phyloP scores from a whole-genome alignment of 177 flowering plant genomes.

The Vitis hybrid region DNA sequence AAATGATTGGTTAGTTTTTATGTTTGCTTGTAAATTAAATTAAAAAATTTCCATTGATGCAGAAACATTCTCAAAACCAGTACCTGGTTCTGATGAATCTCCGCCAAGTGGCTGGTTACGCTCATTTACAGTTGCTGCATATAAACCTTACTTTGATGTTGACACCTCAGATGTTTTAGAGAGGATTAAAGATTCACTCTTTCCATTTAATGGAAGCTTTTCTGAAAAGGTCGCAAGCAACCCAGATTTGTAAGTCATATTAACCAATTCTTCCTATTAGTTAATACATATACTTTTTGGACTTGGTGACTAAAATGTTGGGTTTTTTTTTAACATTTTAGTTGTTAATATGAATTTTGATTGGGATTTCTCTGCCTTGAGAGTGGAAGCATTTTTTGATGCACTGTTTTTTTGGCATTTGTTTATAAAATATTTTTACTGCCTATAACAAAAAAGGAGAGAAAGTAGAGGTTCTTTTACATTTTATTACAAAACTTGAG shows the following conservation, averaged over 20 bases:
- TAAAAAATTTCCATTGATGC: slow-evolving; percentile 14
- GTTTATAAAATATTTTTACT: no score
- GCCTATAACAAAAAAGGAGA: no score
- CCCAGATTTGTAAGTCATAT: slow-evolving; percentile 83
- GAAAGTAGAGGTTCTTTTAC: no score
- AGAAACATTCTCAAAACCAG: slow-evolving; percentile 91
- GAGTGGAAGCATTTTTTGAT: no score
- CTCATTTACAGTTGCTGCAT: slow-evolving; percentile 66
- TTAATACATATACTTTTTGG: background rate
- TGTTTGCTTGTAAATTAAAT: background rate
- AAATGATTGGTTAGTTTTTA: background rate
- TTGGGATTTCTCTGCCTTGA: no score
- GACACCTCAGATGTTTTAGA: slow-evolving; percentile 96
- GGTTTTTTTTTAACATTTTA: background rate
- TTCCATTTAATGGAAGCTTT: slow-evolving; percentile 89
- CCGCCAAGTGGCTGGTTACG: slow-evolving; percentile 79
- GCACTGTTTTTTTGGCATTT: no score
- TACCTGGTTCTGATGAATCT: slow-evolving; percentile 62
- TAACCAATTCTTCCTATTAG: background rate
- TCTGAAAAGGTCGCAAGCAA: slow-evolving; percentile 70
- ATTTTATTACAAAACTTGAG: no score
- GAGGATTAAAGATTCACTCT: slow-evolving; percentile 84
- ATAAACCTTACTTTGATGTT: slow-evolving; percentile 93
- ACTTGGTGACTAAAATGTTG: background rate
- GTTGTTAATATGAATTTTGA: no score